These are phyloP conservation scores for Diplotaxis tenuifolia DNA, from an alignment of 345 rosid genomes.

Conservation along the genomic window DNA sequence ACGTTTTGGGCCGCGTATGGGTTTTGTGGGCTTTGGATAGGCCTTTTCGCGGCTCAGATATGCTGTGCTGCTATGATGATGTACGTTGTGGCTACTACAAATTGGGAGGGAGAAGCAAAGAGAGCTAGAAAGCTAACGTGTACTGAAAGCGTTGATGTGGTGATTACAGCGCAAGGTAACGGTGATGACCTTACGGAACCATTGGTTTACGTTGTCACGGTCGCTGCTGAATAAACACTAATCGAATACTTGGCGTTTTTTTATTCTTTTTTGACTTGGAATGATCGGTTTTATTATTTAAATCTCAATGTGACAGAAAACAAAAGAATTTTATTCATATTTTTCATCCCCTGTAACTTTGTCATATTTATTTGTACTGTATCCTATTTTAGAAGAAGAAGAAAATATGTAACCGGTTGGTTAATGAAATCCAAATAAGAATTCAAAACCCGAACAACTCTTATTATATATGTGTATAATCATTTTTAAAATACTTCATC, in stretches of 20 bases:
- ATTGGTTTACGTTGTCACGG: slow-evolving; percentile 26
- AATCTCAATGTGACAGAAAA: background rate
- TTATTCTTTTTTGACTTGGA: background rate
- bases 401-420: background rate
- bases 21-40: slow-evolving; percentile 81
- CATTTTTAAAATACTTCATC: no score
- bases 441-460: background rate
- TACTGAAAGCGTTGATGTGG: slow-evolving; percentile 33
- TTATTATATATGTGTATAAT: background rate
- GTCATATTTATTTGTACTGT: background rate
- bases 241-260: background rate
- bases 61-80: slow-evolving; percentile 83
- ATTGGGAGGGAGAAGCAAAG: slow-evolving; percentile 68
- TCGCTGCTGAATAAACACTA: slow-evolving; percentile 25
- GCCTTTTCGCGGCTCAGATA: slow-evolving; percentile 77
- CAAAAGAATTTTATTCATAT: background rate
- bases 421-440: background rate
- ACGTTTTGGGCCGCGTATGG: slow-evolving; percentile 63
- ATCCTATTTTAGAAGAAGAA: background rate
- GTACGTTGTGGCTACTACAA: slow-evolving; percentile 76
- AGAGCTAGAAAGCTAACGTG: slow-evolving; percentile 60
- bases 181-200: slow-evolving; percentile 18
- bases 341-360: background rate
- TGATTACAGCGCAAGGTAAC: slow-evolving; percentile 13
- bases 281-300: slow-evolving; percentile 4